Percentiles rank a stretch among this genome's conserved stretches.
Conservation (phyloP, 2,329 filamentous ascomycete genomes). For the Paecilomyces formosus region DNA sequence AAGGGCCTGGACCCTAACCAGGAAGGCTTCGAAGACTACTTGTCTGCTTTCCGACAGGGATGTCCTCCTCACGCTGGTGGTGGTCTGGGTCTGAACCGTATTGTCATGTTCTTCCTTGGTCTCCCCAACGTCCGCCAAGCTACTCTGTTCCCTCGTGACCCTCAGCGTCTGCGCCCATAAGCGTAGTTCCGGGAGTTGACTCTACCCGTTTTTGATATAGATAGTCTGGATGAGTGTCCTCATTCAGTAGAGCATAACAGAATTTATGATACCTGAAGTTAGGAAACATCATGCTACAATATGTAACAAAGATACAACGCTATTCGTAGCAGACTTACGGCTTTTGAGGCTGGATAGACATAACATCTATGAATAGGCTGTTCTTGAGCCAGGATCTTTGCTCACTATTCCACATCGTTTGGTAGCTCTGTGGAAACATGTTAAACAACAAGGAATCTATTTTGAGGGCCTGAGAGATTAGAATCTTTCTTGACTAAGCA, state of each 20-base stretch:
- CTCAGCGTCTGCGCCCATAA: constrained; percentile 45
- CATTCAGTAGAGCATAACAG: constrained; percentile 8
- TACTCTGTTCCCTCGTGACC: constrained; percentile 58
- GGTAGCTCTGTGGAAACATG: no score
- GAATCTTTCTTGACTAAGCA: no score
- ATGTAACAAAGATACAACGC: not conserved
- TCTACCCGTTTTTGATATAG: not conserved
- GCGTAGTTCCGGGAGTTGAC: not conserved
- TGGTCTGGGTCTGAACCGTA: constrained; percentile 58
- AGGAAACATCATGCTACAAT: not conserved
- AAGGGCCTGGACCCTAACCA: constrained; percentile 53
- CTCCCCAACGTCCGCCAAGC: constrained; percentile 56
- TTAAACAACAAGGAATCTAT: no score
- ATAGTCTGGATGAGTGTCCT: not conserved
- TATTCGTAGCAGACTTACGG: not conserved
- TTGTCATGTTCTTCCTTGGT: constrained; percentile 60
- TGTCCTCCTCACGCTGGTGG: constrained; percentile 59
- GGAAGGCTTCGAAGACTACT: constrained; percentile 56
- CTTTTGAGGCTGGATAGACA: not conserved
- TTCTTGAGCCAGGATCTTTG: no score
- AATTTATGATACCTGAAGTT: not conserved
- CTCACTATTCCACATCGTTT: no score
- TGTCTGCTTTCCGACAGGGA: constrained; percentile 57
- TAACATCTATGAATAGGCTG: no score
- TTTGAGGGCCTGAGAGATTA: no score